Conservation (phyloP, 2,329 filamentous ascomycete species). For the Penicillium sp. region DNA sequence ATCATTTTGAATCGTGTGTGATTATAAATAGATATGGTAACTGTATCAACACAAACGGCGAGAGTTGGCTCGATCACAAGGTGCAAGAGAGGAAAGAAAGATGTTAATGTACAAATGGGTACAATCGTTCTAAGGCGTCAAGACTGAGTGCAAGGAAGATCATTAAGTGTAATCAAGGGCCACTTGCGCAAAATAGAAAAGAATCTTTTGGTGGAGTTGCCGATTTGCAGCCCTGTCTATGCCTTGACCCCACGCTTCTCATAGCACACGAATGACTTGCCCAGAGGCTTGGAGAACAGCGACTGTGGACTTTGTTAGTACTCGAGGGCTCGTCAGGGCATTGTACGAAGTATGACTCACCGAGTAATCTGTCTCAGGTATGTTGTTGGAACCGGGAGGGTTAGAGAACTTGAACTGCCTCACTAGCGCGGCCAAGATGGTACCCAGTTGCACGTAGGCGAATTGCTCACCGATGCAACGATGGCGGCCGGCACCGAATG, state of each 20-base stretch:
- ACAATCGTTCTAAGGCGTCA: slow-evolving; percentile 11
- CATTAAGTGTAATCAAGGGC: slow-evolving; percentile 14
- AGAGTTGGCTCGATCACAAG: neutral
- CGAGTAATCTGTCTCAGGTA: slow-evolving; percentile 57
- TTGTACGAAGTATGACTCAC: slow-evolving; percentile 30
- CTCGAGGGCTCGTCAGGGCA: neutral
- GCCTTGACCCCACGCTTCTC: slow-evolving; percentile 51
- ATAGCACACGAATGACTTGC: slow-evolving; percentile 71
- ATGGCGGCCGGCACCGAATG: slow-evolving; percentile 89
- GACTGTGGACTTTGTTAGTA: slow-evolving; percentile 35
- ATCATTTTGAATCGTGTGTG: slow-evolving; percentile 2
- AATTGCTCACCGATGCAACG: slow-evolving; percentile 97
- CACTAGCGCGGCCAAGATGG: slow-evolving; percentile 75
- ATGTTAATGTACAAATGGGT: slow-evolving; percentile 20
- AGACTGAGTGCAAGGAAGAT: slow-evolving; percentile 4
- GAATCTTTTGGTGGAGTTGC: neutral
- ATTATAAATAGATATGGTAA: slow-evolving; percentile 20
- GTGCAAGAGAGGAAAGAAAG: slow-evolving; percentile 5
- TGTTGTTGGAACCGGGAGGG: slow-evolving; percentile 19
- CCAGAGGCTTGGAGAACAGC: slow-evolving; percentile 70
- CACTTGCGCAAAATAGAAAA: neutral
- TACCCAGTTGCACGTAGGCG: slow-evolving; percentile 86
- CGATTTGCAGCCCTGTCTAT: slow-evolving; percentile 14
- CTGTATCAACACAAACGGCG: slow-evolving; percentile 13
- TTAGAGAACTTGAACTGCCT: slow-evolving; percentile 78